phyloP scores from a whole-genome alignment of 2,329 filamentous ascomycete species.

The Colletotrichum cordylinicola region DNA sequence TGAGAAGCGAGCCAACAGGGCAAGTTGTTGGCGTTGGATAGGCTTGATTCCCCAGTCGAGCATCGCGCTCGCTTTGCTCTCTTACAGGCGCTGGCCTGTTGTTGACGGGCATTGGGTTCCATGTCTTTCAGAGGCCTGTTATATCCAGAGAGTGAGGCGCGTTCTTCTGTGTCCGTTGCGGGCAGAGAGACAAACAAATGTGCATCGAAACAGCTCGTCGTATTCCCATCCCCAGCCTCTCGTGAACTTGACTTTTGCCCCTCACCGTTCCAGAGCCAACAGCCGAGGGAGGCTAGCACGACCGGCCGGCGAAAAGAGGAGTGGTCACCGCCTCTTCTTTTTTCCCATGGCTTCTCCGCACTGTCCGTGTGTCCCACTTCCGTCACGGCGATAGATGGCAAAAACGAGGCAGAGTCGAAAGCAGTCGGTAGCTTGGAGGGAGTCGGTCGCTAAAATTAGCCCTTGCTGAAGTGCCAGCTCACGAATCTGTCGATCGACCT shows the following conservation, averaged over 20 bases:
- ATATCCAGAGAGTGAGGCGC: neutral
- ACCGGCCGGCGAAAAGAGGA: constrained; percentile 3
- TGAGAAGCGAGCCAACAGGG: neutral
- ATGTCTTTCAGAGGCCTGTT: neutral
- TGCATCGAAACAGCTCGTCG: neutral
- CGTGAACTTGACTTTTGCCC: constrained; percentile 4
- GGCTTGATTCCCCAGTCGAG: neutral
- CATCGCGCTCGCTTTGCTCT: neutral
- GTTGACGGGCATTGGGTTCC: neutral
- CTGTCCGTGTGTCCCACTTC: constrained; percentile 21
- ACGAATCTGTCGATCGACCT: constrained; percentile 19
- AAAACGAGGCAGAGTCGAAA: constrained; percentile 8
- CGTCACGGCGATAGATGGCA: constrained; percentile 1
- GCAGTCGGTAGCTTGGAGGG: neutral
- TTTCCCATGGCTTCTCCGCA: constrained; percentile 13
- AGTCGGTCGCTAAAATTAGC: constrained; percentile 19
- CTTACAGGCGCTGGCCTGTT: neutral
- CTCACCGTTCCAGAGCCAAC: constrained; percentile 16
- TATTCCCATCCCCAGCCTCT: constrained; percentile 9
- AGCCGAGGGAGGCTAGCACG: constrained; percentile 13
- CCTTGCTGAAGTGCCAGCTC: constrained; percentile 17
- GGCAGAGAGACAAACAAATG: neutral
- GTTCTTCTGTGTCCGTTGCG: neutral
- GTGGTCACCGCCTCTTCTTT: constrained; percentile 20
- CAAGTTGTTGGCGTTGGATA: neutral